These are phyloP conservation scores for Talaromyces trachyspermus DNA, from an alignment of 495 filamentous ascomycete species.

Conservation along the genomic window DNA sequence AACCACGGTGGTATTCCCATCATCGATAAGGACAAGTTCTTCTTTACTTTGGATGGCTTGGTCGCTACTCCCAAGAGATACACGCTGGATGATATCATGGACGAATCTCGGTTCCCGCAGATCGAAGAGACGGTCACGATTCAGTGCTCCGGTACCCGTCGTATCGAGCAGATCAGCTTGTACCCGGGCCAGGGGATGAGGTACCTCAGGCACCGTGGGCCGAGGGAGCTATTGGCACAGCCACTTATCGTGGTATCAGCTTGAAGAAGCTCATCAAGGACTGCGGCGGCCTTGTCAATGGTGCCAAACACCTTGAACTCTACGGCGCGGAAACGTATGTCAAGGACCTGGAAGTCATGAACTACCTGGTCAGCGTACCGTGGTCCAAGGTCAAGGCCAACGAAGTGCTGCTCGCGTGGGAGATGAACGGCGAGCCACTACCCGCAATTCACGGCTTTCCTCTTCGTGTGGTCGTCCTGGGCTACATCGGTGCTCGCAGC, in stretches of 20 bases:
- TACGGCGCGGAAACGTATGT: constrained; percentile 63
- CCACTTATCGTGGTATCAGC: constrained; percentile 52
- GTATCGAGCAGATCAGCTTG: constrained; percentile 56
- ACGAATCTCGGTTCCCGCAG: constrained; percentile 48
- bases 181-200: constrained; percentile 64
- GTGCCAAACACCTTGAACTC: constrained; percentile 54
- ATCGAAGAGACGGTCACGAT: constrained; percentile 50
- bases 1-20: constrained; percentile 62
- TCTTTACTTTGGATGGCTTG: constrained; percentile 47
- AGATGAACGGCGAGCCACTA: constrained; percentile 62
- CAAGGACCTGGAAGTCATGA: constrained; percentile 52
- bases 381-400: constrained; percentile 56
- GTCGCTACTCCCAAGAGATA: constrained; percentile 47
- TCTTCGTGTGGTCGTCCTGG: constrained; percentile 52
- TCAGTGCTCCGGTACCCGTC: constrained; percentile 61
- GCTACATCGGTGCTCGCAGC: constrained; percentile 46
- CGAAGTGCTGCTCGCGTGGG: constrained; percentile 62
- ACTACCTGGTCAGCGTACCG: constrained; percentile 57
- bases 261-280: constrained; percentile 61
- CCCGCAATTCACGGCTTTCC: constrained; percentile 61
- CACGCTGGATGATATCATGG: constrained; percentile 48
- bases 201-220: constrained; percentile 62
- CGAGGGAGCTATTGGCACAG: constrained; percentile 61
- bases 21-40: constrained; percentile 47
- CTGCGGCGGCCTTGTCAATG: constrained; percentile 50